phyloP scores from a whole-genome alignment of 495 filamentous ascomycete species.

The Pyrenula aspistea region DNA sequence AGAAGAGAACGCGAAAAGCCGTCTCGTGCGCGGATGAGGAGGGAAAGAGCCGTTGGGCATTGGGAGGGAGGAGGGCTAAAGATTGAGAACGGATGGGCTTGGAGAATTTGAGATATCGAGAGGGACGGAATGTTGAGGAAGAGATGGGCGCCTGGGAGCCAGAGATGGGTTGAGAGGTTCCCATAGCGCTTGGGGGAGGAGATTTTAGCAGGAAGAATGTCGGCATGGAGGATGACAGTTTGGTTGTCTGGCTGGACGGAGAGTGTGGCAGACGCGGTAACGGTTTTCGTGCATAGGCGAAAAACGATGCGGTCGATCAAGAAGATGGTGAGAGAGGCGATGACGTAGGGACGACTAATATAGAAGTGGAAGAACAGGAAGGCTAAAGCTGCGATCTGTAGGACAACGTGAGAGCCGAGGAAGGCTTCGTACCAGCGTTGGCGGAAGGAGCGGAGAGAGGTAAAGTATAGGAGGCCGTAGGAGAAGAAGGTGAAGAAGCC shows the following conservation, averaged over 20 bases:
- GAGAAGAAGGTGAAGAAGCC: constrained; percentile 35
- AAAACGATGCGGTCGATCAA: constrained; percentile 45
- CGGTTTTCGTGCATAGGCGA: constrained; percentile 32
- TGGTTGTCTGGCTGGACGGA: constrained; percentile 33
- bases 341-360: constrained; percentile 24
- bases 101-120: constrained; percentile 26
- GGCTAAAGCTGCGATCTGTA: constrained; percentile 37
- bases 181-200: too few relatives aligned
- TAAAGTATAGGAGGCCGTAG: constrained; percentile 39
- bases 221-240: constrained; percentile 32
- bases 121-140: constrained; percentile 44
- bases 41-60: constrained; percentile 24
- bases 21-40: constrained; percentile 40
- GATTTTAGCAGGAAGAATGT: constrained; percentile 1
- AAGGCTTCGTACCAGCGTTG: constrained; percentile 46
- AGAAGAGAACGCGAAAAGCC: constrained; percentile 43
- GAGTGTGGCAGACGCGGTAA: constrained; percentile 28
- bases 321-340: constrained; percentile 36
- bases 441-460: constrained; percentile 34
- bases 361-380: constrained; percentile 43
- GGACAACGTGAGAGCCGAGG: constrained; percentile 38
- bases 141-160: constrained; percentile 44
- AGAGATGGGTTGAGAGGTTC: constrained; percentile 31
- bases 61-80: constrained; percentile 28
- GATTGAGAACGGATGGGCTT: constrained; percentile 52